Percentiles rank a stretch among this genome's conserved stretches.
Evolutionary conservation across 345 rosid species (phyloP).

Genomic region (Carallia pectinifolia): DNA sequence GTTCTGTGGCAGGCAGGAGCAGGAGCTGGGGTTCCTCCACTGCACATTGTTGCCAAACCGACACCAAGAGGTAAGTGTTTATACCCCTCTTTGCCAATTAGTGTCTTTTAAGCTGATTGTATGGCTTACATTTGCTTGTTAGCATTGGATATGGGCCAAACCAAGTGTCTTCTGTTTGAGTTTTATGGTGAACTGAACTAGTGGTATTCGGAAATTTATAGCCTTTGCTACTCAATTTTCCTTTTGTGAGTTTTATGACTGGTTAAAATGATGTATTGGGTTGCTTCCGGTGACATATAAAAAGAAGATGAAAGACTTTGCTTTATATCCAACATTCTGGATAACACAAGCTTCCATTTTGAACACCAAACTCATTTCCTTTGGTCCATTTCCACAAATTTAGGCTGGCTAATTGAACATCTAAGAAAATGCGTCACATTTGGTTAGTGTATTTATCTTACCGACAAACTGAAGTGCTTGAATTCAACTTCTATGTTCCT

Average conservation of each 20-base stretch:
- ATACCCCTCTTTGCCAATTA: background rate
- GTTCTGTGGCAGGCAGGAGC: constrained; percentile 49
- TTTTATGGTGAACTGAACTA: background rate
- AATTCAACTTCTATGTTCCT: too few species aligned
- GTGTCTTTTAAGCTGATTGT: background rate
- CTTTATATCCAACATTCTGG: too few species aligned
- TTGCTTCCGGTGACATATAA: background rate
- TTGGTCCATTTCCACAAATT: background rate
- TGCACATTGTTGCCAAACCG: constrained; percentile 65
- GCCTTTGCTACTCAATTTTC: background rate
- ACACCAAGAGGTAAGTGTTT: constrained; percentile 54
- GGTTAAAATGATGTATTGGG: background rate
- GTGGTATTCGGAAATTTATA: background rate
- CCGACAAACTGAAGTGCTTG: too few species aligned
- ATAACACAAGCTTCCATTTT: too few species aligned
- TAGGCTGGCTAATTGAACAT: background rate
- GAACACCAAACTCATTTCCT: too few species aligned
- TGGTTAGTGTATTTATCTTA: background rate
- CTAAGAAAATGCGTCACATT: background rate
- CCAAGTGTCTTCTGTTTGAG: background rate
- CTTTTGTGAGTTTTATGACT: background rate
- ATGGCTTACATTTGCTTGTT: background rate
- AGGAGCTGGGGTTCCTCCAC: constrained; percentile 9
- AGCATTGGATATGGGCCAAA: background rate
- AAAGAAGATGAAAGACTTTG: too few species aligned